Conservation (phyloP, 192 early-diverging fungal species). For the Coemansia sp. region DNA sequence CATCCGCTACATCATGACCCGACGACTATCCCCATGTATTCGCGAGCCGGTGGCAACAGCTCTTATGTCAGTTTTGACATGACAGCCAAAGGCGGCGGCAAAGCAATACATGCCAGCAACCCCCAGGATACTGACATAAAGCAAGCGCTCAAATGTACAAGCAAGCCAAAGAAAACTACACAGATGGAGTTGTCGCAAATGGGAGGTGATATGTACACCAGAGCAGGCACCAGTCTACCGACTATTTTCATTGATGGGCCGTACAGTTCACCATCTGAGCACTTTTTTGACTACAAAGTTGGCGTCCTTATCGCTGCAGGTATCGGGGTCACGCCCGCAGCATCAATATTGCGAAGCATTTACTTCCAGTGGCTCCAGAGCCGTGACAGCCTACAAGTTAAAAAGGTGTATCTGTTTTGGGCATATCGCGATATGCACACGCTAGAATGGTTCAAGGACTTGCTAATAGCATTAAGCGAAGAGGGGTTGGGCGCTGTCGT, state of each 20-base stretch:
- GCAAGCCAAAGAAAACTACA: background rate
- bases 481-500: conserved; percentile 63
- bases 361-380: conserved; percentile 66
- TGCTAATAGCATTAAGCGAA: conserved; percentile 65
- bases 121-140: too few relatives aligned
- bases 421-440: conserved; percentile 68
- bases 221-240: conserved; percentile 47
- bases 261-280: conserved; percentile 69
- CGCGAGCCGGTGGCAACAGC: conserved; percentile 28
- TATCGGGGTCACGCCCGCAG: conserved; percentile 79
- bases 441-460: conserved; percentile 82
- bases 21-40: conserved; percentile 20
- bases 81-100: conserved; percentile 11
- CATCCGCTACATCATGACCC: conserved; percentile 44
- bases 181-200: background rate
- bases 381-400: conserved; percentile 55
- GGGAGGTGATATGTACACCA: conserved; percentile 11
- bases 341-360: conserved; percentile 70
- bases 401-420: conserved; percentile 82
- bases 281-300: conserved; percentile 73
- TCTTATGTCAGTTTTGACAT: conserved; percentile 46
- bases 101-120: background rate
- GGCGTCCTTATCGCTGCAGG: conserved; percentile 74
- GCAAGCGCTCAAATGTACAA: too few relatives aligned
- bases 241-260: conserved; percentile 70